Conservation (phyloP, 139 green algal genomes). For the Gonium pectorale region DNA sequence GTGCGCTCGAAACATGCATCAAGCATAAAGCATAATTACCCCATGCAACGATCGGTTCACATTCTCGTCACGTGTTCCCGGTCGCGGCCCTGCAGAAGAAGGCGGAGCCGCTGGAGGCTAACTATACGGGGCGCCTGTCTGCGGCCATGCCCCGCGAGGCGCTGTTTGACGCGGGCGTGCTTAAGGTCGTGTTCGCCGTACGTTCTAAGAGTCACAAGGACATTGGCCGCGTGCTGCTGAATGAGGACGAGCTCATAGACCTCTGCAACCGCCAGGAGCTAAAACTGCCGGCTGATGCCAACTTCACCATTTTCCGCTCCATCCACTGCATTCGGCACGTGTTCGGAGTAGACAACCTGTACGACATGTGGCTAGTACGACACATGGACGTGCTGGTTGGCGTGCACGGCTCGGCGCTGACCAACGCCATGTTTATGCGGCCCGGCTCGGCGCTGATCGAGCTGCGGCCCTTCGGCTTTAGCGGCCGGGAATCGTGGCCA, state of each 20-base stretch:
- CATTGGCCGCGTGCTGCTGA: slow-evolving; percentile 23
- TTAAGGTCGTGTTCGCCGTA: slow-evolving; percentile 33
- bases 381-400: slow-evolving; percentile 38
- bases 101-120: not conserved
- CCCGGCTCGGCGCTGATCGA: not conserved
- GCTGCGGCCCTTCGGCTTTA: slow-evolving; percentile 41
- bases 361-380: slow-evolving; percentile 47
- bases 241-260: slow-evolving; percentile 40
- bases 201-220: slow-evolving; percentile 28
- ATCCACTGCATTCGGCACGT: slow-evolving; percentile 32
- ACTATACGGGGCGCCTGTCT: slow-evolving; percentile 16
- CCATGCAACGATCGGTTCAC: no score
- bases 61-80: no score
- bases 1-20: no score
- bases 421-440: slow-evolving; percentile 43
- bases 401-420: slow-evolving; percentile 39
- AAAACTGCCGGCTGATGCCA: not conserved
- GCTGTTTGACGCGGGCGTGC: not conserved
- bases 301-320: not conserved
- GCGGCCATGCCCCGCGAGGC: not conserved
- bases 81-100: slow-evolving; percentile 26
- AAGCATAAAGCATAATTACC: no score
- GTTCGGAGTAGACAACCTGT: slow-evolving; percentile 41
- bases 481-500: slow-evolving; percentile 31
- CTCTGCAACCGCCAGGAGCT: slow-evolving; percentile 14